These are phyloP conservation scores for Vaucheria bursata DNA, from an alignment of 352 stramenopile species.

Conservation along the genomic window DNA sequence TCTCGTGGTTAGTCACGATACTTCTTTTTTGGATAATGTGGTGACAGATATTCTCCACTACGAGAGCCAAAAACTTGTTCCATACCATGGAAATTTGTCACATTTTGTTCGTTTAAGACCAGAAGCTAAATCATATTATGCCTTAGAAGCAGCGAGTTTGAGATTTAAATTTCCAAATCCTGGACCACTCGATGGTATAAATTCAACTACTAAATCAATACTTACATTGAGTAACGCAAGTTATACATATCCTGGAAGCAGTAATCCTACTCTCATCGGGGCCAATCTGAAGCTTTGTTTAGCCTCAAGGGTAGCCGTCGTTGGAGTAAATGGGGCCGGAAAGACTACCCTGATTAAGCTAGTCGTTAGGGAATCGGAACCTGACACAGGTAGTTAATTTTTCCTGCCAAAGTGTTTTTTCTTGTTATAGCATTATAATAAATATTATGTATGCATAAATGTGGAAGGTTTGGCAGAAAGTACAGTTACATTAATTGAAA, in stretches of 20 bases:
- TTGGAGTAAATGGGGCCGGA: conserved; percentile 89
- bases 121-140: conserved; percentile 57
- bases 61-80: conserved; percentile 64
- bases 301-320: conserved; percentile 86
- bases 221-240: conserved; percentile 67
- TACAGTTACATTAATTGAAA: neutral
- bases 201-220: conserved; percentile 74
- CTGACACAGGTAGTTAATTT: conserved; percentile 51
- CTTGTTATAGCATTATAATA: too few species aligned
- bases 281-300: conserved; percentile 68
- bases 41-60: conserved; percentile 88
- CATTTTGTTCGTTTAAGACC: conserved; percentile 52
- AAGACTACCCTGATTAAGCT: conserved; percentile 97
- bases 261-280: conserved; percentile 76
- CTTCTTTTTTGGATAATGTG: conserved; percentile 92
- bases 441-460: neutral
- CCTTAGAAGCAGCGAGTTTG: conserved; percentile 55
- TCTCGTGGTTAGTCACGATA: conserved; percentile 87
- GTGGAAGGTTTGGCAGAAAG: neutral
- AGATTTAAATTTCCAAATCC: conserved; percentile 78
- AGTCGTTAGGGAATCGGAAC: conserved; percentile 40
- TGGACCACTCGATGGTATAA: conserved; percentile 61
- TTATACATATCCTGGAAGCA: conserved; percentile 50
- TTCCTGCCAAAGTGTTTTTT: conserved; percentile 40
- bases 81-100: conserved; percentile 54